Base-by-base conservation (phyloP, 176 grass and related monocot genomes). In the Aegilops sharonensis region DNA sequence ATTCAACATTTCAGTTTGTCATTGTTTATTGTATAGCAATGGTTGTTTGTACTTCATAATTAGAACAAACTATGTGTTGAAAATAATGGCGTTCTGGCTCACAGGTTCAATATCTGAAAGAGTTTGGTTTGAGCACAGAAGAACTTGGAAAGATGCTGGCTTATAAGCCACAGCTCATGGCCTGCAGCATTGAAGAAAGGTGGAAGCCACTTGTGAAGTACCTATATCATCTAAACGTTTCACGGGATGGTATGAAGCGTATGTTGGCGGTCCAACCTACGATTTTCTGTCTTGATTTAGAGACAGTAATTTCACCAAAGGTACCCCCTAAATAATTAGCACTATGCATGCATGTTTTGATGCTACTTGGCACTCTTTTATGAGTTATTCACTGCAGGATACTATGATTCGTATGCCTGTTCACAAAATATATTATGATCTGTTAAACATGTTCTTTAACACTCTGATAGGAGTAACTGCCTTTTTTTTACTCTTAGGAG, bases 151-250 rank as follows among this genome's bases (percentile, higher is more conserved):
- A 72, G 77, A 78, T 95, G 40, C 25, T 95, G 87, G 93, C 96
- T 88, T 98, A 86, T 78, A 98, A 92, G 82, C 96, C 96, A 50
- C 96, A 94, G 50, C 85, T 98, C 64, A 98, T 98, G 90, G 96
- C 90, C 76, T 98, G 96, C 80, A 90, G 93, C 75, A 92, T 98
- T 63, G 87, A 98, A 88, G 93, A 98, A 87, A 95, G 90, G 81
- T 98, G 89, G 96, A 98, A 87, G 77, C 93, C 96, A 83, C 91
- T 98, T 39, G 91, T 98, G 11, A 91, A 92, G 61, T 98, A 94
- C 84, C 70, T 98, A 30, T 98, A 95, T 84, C 93, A 94, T 79
- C 81, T 98, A 64, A 91, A 91, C 81, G 86, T 98, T 87, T 77
- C 75, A 69, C 83, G 57, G 79, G 96, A 92, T 68, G 96, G 96